Evolutionary conservation across 1,284 basidiomycete genomes (phyloP), one percentile per base, ranked within the genome.

Genomic region (Peniophora sp.): DNA sequence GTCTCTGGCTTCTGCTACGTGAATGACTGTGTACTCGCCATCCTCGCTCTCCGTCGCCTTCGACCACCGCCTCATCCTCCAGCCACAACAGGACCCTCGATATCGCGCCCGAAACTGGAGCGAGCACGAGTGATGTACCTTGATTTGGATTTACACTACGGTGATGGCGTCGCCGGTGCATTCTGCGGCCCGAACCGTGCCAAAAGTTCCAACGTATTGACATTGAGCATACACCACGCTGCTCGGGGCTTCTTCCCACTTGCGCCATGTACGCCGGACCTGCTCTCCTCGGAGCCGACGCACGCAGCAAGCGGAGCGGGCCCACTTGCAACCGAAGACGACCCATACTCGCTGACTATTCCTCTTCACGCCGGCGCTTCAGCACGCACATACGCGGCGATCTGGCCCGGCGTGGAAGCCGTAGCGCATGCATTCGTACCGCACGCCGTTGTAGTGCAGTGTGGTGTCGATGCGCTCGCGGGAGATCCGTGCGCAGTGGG

Each of bases 1-100:
- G 91, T 92, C 0, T 83, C 88, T 2, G 95, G 94, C 0, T 97
- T 93, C 67, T 97, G 94, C 69, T 97, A 97, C 63, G 84, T 97
- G 24, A 91, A 92, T 3, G 95, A 97, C 63, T 85, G 86, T 50
- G 81, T 93, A 2, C 75, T 97, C 0, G 87, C 88, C 0, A 81
- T 95, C 49, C 72, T 88, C 41, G 65, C 72, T 3, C 71, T 87
- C 44, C 81, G 76, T 56, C 72, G 74, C 62, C 22, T 54, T 11
- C 50, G 55, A 37, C 53, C 54, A n/a, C 49, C 57, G 9, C 55
- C 34, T 6, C n/a, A n/a, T n/a, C 27, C 27, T 32, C 6, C 27
- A 32, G 6, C 27, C 6, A 6, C 27, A 32, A 5, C 27, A 32
- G 27, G 27, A 12, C 18, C 47, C 43, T 24, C 51, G 34, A 15